These are phyloP conservation scores for Botrytis fragariae DNA, from an alignment of 2,329 filamentous ascomycete genomes.

Conservation along the genomic window DNA sequence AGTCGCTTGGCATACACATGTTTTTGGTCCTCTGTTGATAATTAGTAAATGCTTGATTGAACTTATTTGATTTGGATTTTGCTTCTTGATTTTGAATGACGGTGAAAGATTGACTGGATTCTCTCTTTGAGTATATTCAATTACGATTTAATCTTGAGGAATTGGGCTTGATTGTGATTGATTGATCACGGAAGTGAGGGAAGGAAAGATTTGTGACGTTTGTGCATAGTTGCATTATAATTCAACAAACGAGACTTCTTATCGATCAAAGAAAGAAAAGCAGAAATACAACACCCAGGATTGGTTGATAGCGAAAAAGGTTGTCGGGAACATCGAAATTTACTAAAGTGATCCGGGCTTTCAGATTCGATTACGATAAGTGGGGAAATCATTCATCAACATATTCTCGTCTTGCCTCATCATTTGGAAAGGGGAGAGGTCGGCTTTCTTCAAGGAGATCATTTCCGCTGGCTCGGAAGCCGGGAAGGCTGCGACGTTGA, in stretches of 20 bases:
- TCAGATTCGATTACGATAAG: neutral
- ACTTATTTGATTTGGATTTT: neutral
- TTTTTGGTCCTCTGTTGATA: neutral
- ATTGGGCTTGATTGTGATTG: neutral
- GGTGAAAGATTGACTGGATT: neutral
- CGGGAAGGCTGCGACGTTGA: neutral
- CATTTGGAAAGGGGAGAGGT: neutral
- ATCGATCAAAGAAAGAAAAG: neutral
- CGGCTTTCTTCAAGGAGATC: neutral
- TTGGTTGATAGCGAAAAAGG: neutral
- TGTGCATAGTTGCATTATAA: conserved; percentile 16
- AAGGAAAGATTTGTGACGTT: neutral
- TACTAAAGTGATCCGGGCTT: neutral
- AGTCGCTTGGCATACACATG: conserved; percentile 7
- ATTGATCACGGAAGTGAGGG: neutral
- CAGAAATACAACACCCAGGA: neutral
- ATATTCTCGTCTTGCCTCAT: neutral
- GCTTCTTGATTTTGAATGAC: neutral
- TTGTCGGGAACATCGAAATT: neutral
- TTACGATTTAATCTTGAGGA: neutral
- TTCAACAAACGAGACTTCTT: neutral
- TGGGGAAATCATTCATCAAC: neutral
- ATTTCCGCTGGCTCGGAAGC: conserved; percentile 4
- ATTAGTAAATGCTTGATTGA: neutral
- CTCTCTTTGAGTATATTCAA: neutral